A percentile compares a stretch with the other conserved stretches of the same genome.
Evolutionary conservation across 1,284 basidiomycete genomes (phyloP).

Genomic region (Cryptococcus sp.): DNA sequence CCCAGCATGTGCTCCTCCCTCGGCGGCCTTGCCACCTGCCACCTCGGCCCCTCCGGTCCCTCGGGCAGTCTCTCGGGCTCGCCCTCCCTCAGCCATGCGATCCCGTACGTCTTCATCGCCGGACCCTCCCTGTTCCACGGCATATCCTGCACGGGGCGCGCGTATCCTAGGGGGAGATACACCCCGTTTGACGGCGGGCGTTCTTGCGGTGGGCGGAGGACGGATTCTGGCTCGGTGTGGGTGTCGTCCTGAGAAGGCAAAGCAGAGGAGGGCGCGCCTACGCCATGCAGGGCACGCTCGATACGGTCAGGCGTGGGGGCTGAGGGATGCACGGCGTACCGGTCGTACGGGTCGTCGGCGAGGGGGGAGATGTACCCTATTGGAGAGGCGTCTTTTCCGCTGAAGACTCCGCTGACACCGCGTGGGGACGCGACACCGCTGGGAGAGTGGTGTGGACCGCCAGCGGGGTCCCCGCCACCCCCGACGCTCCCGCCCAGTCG

Average conservation of each 20-base stretch:
- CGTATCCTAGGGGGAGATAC: constrained; percentile 27
- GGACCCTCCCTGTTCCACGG: constrained; percentile 31
- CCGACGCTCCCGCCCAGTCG: not conserved
- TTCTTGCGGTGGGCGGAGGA: not conserved
- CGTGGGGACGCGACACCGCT: no score
- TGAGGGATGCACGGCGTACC: constrained; percentile 30
- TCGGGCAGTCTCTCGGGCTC: constrained; percentile 15
- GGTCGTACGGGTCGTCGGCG: constrained; percentile 23
- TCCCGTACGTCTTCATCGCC: constrained; percentile 34
- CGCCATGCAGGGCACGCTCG: not conserved
- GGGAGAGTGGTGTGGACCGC: no score
- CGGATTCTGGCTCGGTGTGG: not conserved
- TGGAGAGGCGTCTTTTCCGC: not conserved
- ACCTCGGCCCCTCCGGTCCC: constrained; percentile 28
- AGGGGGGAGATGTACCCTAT: constrained; percentile 20
- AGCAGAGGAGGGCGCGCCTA: not conserved
- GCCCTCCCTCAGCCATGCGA: constrained; percentile 26
- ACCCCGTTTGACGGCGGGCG: constrained; percentile 1
- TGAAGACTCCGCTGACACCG: no score
- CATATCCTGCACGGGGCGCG: constrained; percentile 17
- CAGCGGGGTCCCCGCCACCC: no score
- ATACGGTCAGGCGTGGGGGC: constrained; percentile 7
- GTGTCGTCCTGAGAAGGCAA: not conserved
- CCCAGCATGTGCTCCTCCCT: constrained; percentile 15
- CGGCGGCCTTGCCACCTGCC: constrained; percentile 30